Base-by-base conservation (phyloP, 2,329 filamentous ascomycete genomes). In the Penicillium sp. region DNA sequence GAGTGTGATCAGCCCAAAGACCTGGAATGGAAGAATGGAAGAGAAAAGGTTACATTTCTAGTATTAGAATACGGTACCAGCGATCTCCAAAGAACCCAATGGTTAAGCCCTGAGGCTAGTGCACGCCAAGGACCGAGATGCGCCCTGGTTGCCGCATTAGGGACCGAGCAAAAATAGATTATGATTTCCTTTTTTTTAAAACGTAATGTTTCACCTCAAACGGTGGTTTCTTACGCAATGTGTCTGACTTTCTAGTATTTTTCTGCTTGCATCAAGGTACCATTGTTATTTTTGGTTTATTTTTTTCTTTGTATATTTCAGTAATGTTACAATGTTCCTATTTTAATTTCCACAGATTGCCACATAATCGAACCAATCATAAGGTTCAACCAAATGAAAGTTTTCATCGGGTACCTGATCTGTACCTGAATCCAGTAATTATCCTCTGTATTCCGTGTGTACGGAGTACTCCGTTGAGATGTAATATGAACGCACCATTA, bases 1-100 rank as follows among this genome's bases (percentile, higher is more conserved):
- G 58, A 60, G 38, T 56, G 58, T 50, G 56, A 47, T 48, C 52
- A 50, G 56, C 48, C 45, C 52, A 3, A 33, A 57, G 41, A 49
- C 41, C 53, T 53, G 49, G 30, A 42, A 49, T 49, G 48, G 33
- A 47, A 33, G 45, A 31, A 53, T 47, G 25, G 22, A 53, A 36
- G 22, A 57, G 26, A 50, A 49, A 28, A 42, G 4, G 19, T 35
- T 19, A 42, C 48, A 48, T 52, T 53, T 42, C n/a, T n/a, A 48
- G 45, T 40, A 11, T 22, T n/a, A 30, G 33, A 3, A 22, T 41
- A 49, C n/a, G 16, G 28, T 31, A 50, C 36, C 36, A 22, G 33
- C 33, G 33, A 48, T 48, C 26, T 50, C 47, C 25, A 33, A 33
- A 17, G 43, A 30, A 45, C 42, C 42, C 31, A 30, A 33, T 25